Evolutionary conservation across 2,329 filamentous ascomycete species (phyloP).

Genomic region (Bipolaris zeicola): DNA sequence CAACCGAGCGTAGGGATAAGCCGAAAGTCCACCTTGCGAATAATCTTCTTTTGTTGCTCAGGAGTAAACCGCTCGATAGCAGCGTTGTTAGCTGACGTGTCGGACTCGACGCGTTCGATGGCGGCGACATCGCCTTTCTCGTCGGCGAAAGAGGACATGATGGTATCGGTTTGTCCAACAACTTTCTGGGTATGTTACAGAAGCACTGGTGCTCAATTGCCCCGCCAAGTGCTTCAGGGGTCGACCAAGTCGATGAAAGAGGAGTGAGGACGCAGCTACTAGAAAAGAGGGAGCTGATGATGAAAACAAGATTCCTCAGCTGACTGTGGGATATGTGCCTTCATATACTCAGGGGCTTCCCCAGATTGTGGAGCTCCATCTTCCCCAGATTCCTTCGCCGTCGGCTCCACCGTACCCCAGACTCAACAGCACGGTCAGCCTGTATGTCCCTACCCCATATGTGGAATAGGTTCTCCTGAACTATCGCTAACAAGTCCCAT

Average conservation of each 20-base stretch:
- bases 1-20: conserved; percentile 49
- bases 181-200: not conserved
- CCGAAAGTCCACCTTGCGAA: conserved; percentile 44
- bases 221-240: not conserved
- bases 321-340: not conserved
- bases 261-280: not conserved
- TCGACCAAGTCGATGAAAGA: not conserved
- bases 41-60: conserved; percentile 31
- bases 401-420: conserved; percentile 20
- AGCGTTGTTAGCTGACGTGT: conserved; percentile 19
- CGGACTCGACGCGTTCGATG: conserved; percentile 26
- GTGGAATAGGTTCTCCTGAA: not conserved
- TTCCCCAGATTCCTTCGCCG: conserved; percentile 17
- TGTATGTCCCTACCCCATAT: conserved; percentile 3
- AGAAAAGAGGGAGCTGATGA: not conserved
- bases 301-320: not conserved
- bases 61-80: conserved; percentile 28
- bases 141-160: conserved; percentile 24
- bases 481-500: conserved; percentile 1
- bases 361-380: conserved; percentile 7
- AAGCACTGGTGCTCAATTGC: not conserved
- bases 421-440: conserved; percentile 5
- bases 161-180: not conserved
- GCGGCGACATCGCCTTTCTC: conserved; percentile 25
- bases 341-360: conserved; percentile 15